Evolutionary conservation across 768 basidiomycete genomes (phyloP).

Genomic region (Tricholoma terreum): DNA sequence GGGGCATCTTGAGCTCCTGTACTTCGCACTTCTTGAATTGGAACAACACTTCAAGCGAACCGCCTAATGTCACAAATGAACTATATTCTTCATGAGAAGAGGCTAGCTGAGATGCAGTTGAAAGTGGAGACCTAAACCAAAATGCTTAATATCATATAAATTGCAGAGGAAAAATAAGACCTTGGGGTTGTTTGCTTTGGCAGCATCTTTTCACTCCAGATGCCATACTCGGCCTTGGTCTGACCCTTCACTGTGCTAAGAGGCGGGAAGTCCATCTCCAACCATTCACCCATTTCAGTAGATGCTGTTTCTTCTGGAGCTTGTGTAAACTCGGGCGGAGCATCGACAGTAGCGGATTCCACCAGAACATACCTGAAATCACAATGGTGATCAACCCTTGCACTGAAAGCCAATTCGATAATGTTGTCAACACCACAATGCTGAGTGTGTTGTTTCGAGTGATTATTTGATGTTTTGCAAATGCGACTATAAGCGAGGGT

Average conservation of each 20-base stretch:
- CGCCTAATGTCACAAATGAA: constrained; percentile 4
- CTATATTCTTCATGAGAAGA: constrained; percentile 1
- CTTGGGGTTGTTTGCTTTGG: constrained; percentile 3
- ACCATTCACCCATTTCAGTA: constrained; percentile 24
- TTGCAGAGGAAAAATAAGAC: neutral
- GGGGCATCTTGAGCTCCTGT: constrained; percentile 40
- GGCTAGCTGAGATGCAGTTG: constrained; percentile 10
- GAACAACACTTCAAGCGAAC: constrained; percentile 4
- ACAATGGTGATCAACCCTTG: constrained; percentile 2
- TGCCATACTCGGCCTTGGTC: constrained; percentile 21
- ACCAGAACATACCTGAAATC: constrained; percentile 7
- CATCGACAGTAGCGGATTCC: neutral
- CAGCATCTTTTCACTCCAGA: constrained; percentile 22
- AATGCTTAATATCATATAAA: neutral
- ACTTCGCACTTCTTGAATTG: constrained; percentile 19
- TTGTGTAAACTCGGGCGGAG: neutral
- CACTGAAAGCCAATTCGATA: constrained; percentile 1
- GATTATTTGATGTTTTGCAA: neutral
- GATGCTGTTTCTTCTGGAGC: neutral
- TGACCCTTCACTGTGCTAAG: constrained; percentile 27
- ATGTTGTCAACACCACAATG: neutral
- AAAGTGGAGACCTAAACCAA: constrained; percentile 11
- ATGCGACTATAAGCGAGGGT: no score
- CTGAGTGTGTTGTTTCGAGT: neutral
- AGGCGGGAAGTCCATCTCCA: constrained; percentile 35